Conservation (phyloP, 352 stramenopile genomes). For the Phytophthora meadii region DNA sequence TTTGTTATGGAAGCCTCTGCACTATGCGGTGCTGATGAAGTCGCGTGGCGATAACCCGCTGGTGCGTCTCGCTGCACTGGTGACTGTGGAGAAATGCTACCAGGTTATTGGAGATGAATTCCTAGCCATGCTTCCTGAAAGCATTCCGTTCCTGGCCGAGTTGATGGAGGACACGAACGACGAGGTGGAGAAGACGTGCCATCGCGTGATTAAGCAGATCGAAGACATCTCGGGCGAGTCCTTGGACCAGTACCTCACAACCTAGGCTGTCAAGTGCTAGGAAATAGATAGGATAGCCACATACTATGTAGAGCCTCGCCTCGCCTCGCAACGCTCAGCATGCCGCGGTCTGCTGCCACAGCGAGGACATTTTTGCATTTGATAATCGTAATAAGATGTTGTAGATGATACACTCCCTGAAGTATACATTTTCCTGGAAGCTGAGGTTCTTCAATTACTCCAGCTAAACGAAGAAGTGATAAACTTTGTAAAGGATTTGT, state of each 20-base stretch:
- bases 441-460: too few relatives aligned
- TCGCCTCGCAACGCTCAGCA: slow-evolving; percentile 3
- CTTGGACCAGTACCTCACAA: slow-evolving; percentile 88
- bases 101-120: slow-evolving; percentile 89
- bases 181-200: slow-evolving; percentile 85
- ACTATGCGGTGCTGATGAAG: slow-evolving; percentile 91
- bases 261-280: slow-evolving; percentile 30
- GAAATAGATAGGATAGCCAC: slow-evolving; percentile 42
- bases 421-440: background rate
- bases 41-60: slow-evolving; percentile 67
- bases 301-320: slow-evolving; percentile 34
- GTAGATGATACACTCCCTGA: slow-evolving; percentile 27
- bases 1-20: slow-evolving; percentile 89
- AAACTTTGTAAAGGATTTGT: too few relatives aligned
- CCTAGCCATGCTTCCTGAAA: slow-evolving; percentile 89
- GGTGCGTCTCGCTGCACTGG: slow-evolving; percentile 79
- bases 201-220: slow-evolving; percentile 91
- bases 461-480: too few relatives aligned
- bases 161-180: slow-evolving; percentile 89
- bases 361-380: slow-evolving; percentile 35
- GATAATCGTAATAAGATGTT: slow-evolving; percentile 41
- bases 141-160: slow-evolving; percentile 89
- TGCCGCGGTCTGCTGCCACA: slow-evolving; percentile 6
- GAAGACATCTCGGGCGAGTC: slow-evolving; percentile 91
- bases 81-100: slow-evolving; percentile 89